Conservation (phyloP, 306 rosid species). For the Casuarina glauca region DNA sequence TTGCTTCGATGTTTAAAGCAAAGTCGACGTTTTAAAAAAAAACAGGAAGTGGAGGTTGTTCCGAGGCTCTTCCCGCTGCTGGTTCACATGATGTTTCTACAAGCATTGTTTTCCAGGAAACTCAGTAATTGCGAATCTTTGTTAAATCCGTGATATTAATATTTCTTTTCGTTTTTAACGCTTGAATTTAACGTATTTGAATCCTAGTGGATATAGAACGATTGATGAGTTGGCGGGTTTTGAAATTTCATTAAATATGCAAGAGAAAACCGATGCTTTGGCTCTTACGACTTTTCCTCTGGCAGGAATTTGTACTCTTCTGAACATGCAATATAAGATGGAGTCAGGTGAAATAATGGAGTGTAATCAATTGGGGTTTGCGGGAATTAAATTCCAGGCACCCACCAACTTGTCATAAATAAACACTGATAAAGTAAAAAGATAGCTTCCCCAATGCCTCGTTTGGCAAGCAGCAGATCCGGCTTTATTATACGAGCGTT, state of each 20-base stretch:
- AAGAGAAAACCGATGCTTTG: neutral
- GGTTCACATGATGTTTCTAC: no score
- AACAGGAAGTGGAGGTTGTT: neutral
- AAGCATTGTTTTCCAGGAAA: no score
- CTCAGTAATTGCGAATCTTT: no score
- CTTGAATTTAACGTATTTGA: no score
- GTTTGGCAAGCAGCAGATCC: constrained; percentile 30
- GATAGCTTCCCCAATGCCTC: constrained; percentile 27
- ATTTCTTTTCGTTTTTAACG: no score
- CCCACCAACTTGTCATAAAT: constrained; percentile 42
- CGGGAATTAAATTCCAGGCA: constrained; percentile 32
- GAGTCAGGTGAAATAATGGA: constrained; percentile 26
- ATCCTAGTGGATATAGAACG: no score
- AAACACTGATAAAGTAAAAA: constrained; percentile 14
- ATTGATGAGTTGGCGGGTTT: no score
- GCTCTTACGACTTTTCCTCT: no score
- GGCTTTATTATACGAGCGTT: constrained; percentile 19
- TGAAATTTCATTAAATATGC: no score
- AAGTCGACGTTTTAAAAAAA: constrained; percentile 1
- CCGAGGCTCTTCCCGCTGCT: neutral
- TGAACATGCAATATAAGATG: neutral
- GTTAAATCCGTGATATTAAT: no score
- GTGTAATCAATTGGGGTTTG: constrained; percentile 27
- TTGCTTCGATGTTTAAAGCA: constrained; percentile 4
- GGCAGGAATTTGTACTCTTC: neutral